These are phyloP conservation scores for Alternaria triticimaculans DNA, from an alignment of 2,329 filamentous ascomycete genomes.

Conservation along the genomic window DNA sequence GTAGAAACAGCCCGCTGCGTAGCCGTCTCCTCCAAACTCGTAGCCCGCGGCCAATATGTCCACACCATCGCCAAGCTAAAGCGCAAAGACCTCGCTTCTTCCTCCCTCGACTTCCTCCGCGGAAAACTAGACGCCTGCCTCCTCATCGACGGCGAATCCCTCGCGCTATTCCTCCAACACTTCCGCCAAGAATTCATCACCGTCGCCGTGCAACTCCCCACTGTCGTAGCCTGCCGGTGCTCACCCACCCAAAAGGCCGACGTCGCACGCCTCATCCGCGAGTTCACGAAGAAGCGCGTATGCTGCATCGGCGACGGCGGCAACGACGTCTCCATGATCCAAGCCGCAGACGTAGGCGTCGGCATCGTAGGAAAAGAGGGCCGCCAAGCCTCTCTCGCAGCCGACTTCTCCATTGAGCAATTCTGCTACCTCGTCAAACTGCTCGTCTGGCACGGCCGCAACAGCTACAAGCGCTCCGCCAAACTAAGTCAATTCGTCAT, in stretches of 20 bases:
- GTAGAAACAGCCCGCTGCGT: slow-evolving; percentile 97
- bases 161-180: slow-evolving; percentile 81
- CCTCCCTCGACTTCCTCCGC: slow-evolving; percentile 85
- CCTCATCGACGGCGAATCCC: slow-evolving; percentile 91
- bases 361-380: slow-evolving; percentile 99
- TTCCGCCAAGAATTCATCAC: slow-evolving; percentile 87
- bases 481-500: slow-evolving; percentile 99
- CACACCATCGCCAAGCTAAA: slow-evolving; percentile 89
- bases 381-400: slow-evolving; percentile 89
- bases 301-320: slow-evolving; percentile 98
- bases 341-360: slow-evolving; percentile 95
- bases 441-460: slow-evolving; percentile 97
- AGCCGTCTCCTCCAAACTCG: slow-evolving; percentile 91
- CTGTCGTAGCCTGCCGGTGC: slow-evolving; percentile 95
- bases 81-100: slow-evolving; percentile 82
- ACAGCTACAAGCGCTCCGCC: slow-evolving; percentile 93
- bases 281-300: slow-evolving; percentile 90
- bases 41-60: slow-evolving; percentile 92
- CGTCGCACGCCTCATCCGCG: slow-evolving; percentile 86
- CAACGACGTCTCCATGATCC: slow-evolving; percentile 99
- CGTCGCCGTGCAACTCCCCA: slow-evolving; percentile 83
- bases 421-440: slow-evolving; percentile 95
- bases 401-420: slow-evolving; percentile 95
- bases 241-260: slow-evolving; percentile 97
- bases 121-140: slow-evolving; percentile 86